Conservation (phyloP, 148 eudicot species). For the Vaccinium darrowii region DNA sequence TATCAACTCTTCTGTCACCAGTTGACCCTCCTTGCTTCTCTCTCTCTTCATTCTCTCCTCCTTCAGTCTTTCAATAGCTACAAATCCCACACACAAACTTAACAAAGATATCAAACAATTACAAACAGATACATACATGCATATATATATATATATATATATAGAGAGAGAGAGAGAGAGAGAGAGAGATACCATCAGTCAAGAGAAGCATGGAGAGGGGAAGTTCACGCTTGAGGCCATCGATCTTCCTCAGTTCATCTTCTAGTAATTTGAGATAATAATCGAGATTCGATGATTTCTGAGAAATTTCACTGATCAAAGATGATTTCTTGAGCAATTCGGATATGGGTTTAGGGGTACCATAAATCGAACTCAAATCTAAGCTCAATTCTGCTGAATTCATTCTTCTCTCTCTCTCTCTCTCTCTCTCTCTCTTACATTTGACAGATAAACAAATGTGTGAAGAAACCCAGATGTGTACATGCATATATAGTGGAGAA, state of each 20-base stretch:
- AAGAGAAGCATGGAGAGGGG: constrained; percentile 55
- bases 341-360: constrained; percentile 15
- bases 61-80: constrained; percentile 42
- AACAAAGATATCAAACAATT: not conserved
- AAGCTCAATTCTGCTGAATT: constrained; percentile 31
- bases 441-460: not conserved
- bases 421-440: not conserved
- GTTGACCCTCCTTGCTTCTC: not conserved
- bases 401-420: constrained; percentile 10
- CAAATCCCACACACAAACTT: not conserved
- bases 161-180: not conserved
- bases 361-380: constrained; percentile 31
- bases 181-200: constrained; percentile 44
- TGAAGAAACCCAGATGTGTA: not conserved
- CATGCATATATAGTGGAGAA: not conserved
- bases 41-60: constrained; percentile 21
- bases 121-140: not conserved
- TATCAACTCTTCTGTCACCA: not conserved
- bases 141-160: not conserved
- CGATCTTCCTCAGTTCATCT: constrained; percentile 50
- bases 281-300: constrained; percentile 31
- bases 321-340: constrained; percentile 29
- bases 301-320: constrained; percentile 18
- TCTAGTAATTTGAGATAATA: constrained; percentile 34
- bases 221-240: constrained; percentile 61